Percentiles rank a stretch among this genome's conserved stretches.
Evolutionary conservation across 2,329 filamentous ascomycete genomes (phyloP).

Genomic region (Cephalotrichum gorgonifer): DNA sequence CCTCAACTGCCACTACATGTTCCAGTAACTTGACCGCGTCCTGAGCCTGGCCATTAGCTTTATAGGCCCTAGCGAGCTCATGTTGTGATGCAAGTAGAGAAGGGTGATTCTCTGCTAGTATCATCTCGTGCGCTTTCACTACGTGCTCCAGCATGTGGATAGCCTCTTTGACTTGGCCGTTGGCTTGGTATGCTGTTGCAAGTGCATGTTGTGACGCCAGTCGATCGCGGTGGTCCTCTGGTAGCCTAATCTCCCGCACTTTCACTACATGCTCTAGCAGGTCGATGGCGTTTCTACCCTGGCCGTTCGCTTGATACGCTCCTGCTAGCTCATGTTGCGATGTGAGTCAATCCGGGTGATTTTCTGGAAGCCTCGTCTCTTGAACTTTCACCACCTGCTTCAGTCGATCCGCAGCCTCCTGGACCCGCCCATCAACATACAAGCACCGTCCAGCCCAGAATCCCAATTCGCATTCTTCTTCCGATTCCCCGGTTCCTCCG

Average conservation of each 20-base stretch:
- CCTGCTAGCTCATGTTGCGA: background rate
- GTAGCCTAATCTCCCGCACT: background rate
- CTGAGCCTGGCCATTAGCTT: slow-evolving; percentile 11
- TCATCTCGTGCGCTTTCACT: slow-evolving; percentile 5
- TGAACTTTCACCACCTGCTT: slow-evolving; percentile 9
- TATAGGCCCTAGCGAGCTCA: slow-evolving; percentile 4
- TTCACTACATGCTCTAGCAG: slow-evolving; percentile 14
- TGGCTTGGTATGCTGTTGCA: slow-evolving; percentile 2
- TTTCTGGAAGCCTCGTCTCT: slow-evolving; percentile 8
- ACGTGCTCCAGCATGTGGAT: slow-evolving; percentile 8
- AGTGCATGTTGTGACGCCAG: slow-evolving; percentile 1
- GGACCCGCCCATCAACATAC: background rate
- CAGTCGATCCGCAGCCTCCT: slow-evolving; percentile 4
- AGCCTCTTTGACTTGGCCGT: slow-evolving; percentile 5
- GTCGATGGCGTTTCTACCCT: slow-evolving; percentile 12
- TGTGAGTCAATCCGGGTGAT: slow-evolving; percentile 1
- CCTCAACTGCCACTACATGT: slow-evolving; percentile 11
- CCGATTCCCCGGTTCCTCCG: background rate
- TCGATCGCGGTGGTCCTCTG: slow-evolving; percentile 1
- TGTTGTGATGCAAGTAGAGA: slow-evolving; percentile 2
- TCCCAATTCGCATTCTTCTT: background rate
- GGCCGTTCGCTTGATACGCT: slow-evolving; percentile 10
- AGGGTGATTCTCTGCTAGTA: slow-evolving; percentile 7
- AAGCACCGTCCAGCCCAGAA: background rate
- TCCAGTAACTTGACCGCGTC: slow-evolving; percentile 13